These are phyloP conservation scores for Backusella parvicylindrica DNA, from an alignment of 192 early-diverging fungal species.

Conservation along the genomic window DNA sequence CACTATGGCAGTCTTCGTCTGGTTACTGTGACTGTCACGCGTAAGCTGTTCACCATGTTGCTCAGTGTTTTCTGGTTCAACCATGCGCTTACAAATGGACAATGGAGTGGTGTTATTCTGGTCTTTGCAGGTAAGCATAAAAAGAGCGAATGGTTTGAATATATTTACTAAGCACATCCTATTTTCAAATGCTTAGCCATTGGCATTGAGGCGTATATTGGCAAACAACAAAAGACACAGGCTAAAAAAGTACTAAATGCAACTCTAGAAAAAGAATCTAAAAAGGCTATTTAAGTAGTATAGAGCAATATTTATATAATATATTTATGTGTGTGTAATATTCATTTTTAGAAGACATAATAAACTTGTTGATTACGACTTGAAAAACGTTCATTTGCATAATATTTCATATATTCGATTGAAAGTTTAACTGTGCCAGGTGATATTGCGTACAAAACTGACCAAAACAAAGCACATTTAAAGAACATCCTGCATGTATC, in stretches of 20 bases:
- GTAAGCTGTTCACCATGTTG: slow-evolving; percentile 95
- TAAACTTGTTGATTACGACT: background rate
- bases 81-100: slow-evolving; percentile 70
- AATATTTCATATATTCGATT: background rate
- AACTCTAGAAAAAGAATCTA: background rate
- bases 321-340: background rate
- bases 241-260: background rate
- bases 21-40: slow-evolving; percentile 93
- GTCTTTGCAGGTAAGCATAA: slow-evolving; percentile 76
- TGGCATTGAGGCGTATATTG: slow-evolving; percentile 72
- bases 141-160: background rate
- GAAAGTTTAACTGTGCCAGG: background rate
- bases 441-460: background rate
- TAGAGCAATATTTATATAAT: background rate
- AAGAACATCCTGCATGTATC: background rate
- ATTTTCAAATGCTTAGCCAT: slow-evolving; percentile 36
- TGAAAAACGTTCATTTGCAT: background rate
- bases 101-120: slow-evolving; percentile 82
- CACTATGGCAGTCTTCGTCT: slow-evolving; percentile 85
- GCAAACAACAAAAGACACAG: slow-evolving; percentile 35
- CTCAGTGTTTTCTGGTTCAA: slow-evolving; percentile 88
- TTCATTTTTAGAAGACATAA: background rate
- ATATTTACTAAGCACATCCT: background rate
- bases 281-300: background rate
- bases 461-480: background rate